A percentile compares a stretch with the other conserved stretches of the same genome.
phyloP scores from a whole-genome alignment of 306 rosid genomes.

The Potentilla sterilis region DNA sequence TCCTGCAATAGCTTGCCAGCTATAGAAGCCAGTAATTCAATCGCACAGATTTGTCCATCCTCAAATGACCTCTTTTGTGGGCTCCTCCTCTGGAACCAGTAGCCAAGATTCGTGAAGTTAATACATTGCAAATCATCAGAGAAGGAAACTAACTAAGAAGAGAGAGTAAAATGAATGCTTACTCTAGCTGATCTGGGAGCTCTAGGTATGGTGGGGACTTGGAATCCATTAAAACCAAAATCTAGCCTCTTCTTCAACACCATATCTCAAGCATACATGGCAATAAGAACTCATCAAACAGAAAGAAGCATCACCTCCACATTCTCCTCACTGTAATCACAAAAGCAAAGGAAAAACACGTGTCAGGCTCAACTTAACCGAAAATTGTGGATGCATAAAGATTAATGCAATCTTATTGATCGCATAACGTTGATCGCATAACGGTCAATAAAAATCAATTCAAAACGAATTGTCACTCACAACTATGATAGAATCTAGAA shows the following conservation, averaged over 20 bases:
- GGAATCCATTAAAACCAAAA: constrained; percentile 64
- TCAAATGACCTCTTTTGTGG: constrained; percentile 46
- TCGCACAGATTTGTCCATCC: constrained; percentile 57
- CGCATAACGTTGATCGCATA: constrained; percentile 17
- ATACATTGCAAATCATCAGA: constrained; percentile 21
- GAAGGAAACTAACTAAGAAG: constrained; percentile 4
- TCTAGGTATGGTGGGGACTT: constrained; percentile 63
- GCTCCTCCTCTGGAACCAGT: constrained; percentile 60
- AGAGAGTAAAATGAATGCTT: constrained; percentile 31
- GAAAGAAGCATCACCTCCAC: constrained; percentile 29
- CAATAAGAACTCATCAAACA: constrained; percentile 43
- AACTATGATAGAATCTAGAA: constrained; percentile 12
- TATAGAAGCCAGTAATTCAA: constrained; percentile 83
- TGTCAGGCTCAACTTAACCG: constrained; percentile 10
- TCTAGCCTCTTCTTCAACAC: constrained; percentile 72
- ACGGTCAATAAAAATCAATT: constrained; percentile 2
- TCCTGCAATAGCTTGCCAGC: constrained; percentile 89
- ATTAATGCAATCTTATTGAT: constrained; percentile 14
- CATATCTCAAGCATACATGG: constrained; percentile 65
- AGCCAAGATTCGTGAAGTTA: constrained; percentile 29
- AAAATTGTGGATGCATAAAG: neutral
- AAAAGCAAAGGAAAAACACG: constrained; percentile 12
- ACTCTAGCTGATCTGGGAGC: constrained; percentile 88
- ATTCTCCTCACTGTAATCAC: constrained; percentile 45
- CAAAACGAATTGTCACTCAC: constrained; percentile 5